Evolutionary conservation across 805 yeast species (phyloP), one percentile per base, ranked within the genome.

Genomic region (Lachancea mirantina): DNA sequence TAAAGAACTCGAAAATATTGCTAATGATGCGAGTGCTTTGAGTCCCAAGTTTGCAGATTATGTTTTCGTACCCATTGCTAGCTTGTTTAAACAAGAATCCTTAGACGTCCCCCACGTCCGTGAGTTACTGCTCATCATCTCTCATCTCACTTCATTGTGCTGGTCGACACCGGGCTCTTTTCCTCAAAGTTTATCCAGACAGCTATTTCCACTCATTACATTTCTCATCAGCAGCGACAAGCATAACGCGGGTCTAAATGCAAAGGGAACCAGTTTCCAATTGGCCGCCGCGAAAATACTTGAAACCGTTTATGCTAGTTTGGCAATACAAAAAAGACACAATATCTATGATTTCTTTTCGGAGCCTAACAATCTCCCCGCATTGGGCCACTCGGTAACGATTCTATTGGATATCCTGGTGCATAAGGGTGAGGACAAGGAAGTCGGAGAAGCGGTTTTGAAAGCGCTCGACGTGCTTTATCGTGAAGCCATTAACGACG

Each of bases 41-140:
- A 58, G 73, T 0, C 41, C 60, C 1, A 61, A 59, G 16, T 46
- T 77, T 13, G 80, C 80, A 0, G 82, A 78, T 39, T 76, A 77
- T 38, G 63, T 78, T 1, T 76, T 76, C 51, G 67, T 74, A 8
- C 85, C 87, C 0, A 45, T 79, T 3, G 67, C 75, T 1, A 67
- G 68, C 34, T 47, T 79, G 6, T 52, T 79, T 24, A 68, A 70
- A 35, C 68, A 68, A 26, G 65, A 65, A 2, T 40, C 61, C n/a
- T 47, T 76, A 1, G 64, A 68, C 3, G 72, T 69, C 28, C 42
- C 64, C 1, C 72, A 65, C 28, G 55, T 66, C 2, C 76, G 72
- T 36, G 53, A 59, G 17, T 48, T 71, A 1, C 46, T 78, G 7
- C 52, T 60, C n/a, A 62, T 73, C 11, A 43, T 78, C 3, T 49